These are phyloP conservation scores for Tricholoma flavovirens DNA, from an alignment of 768 basidiomycete genomes.

Conservation along the genomic window DNA sequence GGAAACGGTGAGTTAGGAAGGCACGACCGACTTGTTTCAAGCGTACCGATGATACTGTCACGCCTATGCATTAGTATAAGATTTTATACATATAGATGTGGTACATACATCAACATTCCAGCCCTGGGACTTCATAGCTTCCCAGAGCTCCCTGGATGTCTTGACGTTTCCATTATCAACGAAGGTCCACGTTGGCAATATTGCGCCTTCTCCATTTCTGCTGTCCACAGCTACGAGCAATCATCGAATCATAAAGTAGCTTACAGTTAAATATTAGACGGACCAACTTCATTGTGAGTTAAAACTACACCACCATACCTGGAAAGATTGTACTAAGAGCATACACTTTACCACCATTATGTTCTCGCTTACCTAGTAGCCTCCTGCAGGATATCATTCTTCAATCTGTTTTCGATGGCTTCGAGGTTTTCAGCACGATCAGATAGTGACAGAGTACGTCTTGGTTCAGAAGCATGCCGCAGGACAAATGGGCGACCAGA, in stretches of 20 bases:
- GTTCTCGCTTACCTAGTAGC: slow-evolving; percentile 47
- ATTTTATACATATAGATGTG: background rate
- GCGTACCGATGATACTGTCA: slow-evolving; percentile 69
- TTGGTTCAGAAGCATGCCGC: slow-evolving; percentile 80
- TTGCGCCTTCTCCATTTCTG: slow-evolving; percentile 61
- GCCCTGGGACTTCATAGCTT: slow-evolving; percentile 67
- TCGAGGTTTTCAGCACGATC: slow-evolving; percentile 95
- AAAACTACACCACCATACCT: slow-evolving; percentile 88
- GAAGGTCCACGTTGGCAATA: slow-evolving; percentile 90
- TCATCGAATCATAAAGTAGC: background rate
- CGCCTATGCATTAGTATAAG: slow-evolving; percentile 9
- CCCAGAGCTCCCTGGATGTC: slow-evolving; percentile 86
- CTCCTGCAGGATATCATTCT: slow-evolving; percentile 88
- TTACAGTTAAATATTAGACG: slow-evolving; percentile 11
- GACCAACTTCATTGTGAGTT: slow-evolving; percentile 90
- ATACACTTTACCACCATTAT: background rate
- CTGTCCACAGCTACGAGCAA: slow-evolving; percentile 39
- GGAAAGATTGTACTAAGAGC: background rate
- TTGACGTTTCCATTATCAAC: slow-evolving; percentile 80
- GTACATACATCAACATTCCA: slow-evolving; percentile 84
- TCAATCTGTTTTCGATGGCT: slow-evolving; percentile 83
- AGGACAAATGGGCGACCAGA: slow-evolving; percentile 91
- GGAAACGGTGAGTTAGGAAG: background rate
- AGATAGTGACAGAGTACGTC: slow-evolving; percentile 71
- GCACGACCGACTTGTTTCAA: background rate